Evolutionary conservation across 805 yeast species (phyloP).

Genomic region (Sungouiozyma ichnusensis): DNA sequence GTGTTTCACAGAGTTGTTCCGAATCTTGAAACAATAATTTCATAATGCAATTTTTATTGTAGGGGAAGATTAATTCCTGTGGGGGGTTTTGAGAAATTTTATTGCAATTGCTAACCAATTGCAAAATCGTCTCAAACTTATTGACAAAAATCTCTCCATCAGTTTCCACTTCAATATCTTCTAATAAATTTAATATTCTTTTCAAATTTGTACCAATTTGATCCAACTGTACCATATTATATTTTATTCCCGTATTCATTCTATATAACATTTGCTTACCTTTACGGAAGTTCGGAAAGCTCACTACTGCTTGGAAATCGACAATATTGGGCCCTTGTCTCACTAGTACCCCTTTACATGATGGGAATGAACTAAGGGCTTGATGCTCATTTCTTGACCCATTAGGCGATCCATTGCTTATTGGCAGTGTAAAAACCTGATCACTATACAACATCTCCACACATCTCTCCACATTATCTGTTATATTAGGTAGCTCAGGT

Average conservation of each 20-base stretch:
- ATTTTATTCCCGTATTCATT: conserved; percentile 30
- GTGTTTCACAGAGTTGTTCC: conserved; percentile 19
- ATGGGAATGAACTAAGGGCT: conserved; percentile 5
- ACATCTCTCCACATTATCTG: conserved; percentile 36
- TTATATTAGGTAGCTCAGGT: conserved; percentile 38
- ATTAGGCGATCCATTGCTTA: conserved; percentile 21
- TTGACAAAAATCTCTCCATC: conserved; percentile 24
- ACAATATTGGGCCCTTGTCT: conserved; percentile 45
- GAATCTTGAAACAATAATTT: conserved; percentile 37
- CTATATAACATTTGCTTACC: conserved; percentile 30
- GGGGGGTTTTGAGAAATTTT: conserved; percentile 39
- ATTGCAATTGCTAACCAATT: conserved; percentile 15
- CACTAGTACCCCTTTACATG: conserved; percentile 48
- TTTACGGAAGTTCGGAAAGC: conserved; percentile 33
- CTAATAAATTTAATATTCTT: conserved; percentile 10
- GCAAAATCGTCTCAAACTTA: conserved; percentile 13
- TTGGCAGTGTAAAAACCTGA: conserved; percentile 43
- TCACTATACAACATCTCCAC: conserved; percentile 31
- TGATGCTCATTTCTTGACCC: background rate
- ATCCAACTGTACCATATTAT: conserved; percentile 34
- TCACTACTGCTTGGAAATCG: conserved; percentile 34
- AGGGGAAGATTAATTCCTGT: conserved; percentile 48
- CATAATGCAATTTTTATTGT: conserved; percentile 34
- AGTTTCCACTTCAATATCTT: conserved; percentile 34
- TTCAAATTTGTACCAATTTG: conserved; percentile 23